These are phyloP conservation scores for Fusarium sp. DNA, from an alignment of 2,329 filamentous ascomycete species.

Conservation along the genomic window DNA sequence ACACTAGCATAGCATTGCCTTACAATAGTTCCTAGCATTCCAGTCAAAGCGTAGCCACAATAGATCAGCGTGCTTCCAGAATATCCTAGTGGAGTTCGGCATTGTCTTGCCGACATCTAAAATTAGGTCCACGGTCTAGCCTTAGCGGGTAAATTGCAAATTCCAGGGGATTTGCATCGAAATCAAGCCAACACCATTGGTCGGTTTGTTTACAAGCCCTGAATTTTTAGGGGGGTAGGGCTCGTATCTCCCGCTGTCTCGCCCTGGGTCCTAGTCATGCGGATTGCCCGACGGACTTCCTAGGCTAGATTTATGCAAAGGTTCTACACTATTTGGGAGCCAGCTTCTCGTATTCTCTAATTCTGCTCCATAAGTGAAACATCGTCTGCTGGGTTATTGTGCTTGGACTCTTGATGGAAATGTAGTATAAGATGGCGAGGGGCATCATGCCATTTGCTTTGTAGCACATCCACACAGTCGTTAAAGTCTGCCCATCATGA, in stretches of 20 bases:
- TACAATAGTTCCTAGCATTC: not conserved
- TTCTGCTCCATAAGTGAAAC: conserved; percentile 9
- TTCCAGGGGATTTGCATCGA: not conserved
- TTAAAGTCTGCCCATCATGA: not conserved
- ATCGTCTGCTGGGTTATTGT: not conserved
- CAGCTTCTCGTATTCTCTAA: conserved; percentile 1
- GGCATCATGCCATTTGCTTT: not conserved
- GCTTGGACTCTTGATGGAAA: not conserved
- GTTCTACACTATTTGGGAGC: not conserved
- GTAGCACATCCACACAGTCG: not conserved
- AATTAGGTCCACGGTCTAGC: not conserved
- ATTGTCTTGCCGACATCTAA: conserved; percentile 3
- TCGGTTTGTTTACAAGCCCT: not conserved
- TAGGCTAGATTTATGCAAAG: not conserved
- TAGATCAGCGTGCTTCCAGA: not conserved
- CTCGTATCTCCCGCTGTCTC: not conserved
- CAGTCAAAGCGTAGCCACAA: not conserved
- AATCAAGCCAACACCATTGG: not conserved
- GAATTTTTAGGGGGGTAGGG: not conserved
- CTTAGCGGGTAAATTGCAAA: not conserved
- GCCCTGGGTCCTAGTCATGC: not conserved
- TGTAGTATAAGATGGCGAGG: not conserved
- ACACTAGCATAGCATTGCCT: too few relatives aligned
- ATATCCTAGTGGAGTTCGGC: not conserved
- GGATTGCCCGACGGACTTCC: not conserved